A percentile compares a stretch with the other conserved stretches of the same genome.
These are phyloP conservation scores for Schwanniomyces yamadae DNA, from an alignment of 805 yeast genomes.

Conservation along the genomic window DNA sequence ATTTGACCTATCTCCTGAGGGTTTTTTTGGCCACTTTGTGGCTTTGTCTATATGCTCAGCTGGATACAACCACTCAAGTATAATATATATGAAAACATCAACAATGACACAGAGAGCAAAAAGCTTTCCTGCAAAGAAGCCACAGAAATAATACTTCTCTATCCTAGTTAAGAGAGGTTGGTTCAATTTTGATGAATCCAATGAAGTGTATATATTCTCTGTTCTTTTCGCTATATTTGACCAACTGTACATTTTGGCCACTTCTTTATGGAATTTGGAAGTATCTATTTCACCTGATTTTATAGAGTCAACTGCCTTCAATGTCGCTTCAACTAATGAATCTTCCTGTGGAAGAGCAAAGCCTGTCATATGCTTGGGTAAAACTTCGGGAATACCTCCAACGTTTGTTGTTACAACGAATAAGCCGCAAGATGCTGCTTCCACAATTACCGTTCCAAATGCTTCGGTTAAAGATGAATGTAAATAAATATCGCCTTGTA, in stretches of 20 bases:
- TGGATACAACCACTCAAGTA: slow-evolving; percentile 75
- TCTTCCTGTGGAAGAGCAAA: slow-evolving; percentile 89
- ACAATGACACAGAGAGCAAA: slow-evolving; percentile 79
- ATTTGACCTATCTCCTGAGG: background rate
- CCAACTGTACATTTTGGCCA: slow-evolving; percentile 89
- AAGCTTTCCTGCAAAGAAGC: slow-evolving; percentile 82
- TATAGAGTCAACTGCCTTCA: slow-evolving; percentile 64
- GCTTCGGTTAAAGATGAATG: slow-evolving; percentile 97
- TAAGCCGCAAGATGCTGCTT: slow-evolving; percentile 95
- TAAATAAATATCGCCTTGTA: slow-evolving; percentile 86
- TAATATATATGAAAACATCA: slow-evolving; percentile 62
- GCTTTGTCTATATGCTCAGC: slow-evolving; percentile 67
- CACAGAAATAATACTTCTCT: slow-evolving; percentile 64
- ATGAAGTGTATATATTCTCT: slow-evolving; percentile 68
- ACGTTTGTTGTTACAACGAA: slow-evolving; percentile 92
- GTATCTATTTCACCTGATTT: slow-evolving; percentile 65
- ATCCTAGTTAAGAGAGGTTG: slow-evolving; percentile 60
- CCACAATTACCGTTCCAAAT: slow-evolving; percentile 94
- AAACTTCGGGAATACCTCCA: slow-evolving; percentile 96
- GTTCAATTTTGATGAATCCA: slow-evolving; percentile 39
- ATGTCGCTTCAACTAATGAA: slow-evolving; percentile 68
- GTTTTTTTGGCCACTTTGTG: slow-evolving; percentile 73
- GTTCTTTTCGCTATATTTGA: slow-evolving; percentile 82
- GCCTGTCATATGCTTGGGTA: slow-evolving; percentile 90
- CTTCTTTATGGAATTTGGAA: slow-evolving; percentile 71